Evolutionary conservation across 2,329 filamentous ascomycete species (phyloP).

Genomic region (Grosmannia penicillata): DNA sequence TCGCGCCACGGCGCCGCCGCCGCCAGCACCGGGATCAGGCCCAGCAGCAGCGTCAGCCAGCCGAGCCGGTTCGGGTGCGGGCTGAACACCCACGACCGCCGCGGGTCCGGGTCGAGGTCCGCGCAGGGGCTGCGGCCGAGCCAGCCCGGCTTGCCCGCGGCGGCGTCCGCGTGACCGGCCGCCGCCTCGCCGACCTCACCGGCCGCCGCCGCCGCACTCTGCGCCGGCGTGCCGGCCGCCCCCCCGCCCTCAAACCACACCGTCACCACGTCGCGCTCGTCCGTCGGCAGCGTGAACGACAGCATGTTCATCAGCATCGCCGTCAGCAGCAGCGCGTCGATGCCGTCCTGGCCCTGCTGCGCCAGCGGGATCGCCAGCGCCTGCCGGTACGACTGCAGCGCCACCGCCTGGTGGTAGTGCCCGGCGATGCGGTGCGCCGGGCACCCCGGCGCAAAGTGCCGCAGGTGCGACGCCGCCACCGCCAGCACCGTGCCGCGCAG

Average conservation of each 20-base stretch:
- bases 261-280: constrained; percentile 5
- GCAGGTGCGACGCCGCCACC: constrained; percentile 10
- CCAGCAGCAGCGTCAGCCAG: constrained; percentile 12
- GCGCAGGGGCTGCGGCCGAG: neutral
- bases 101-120: constrained; percentile 8
- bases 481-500: constrained; percentile 10
- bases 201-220: neutral
- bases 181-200: too few species aligned
- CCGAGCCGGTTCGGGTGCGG: constrained; percentile 8
- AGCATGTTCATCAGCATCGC: constrained; percentile 13
- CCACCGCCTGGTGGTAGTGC: constrained; percentile 12
- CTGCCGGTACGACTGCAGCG: constrained; percentile 9
- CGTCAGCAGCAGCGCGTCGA: constrained; percentile 11
- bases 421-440: constrained; percentile 9
- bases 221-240: constrained; percentile 1
- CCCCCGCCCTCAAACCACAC: too few species aligned
- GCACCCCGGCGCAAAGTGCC: constrained; percentile 7
- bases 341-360: constrained; percentile 9
- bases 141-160: neutral
- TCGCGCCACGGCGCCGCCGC: constrained; percentile 9
- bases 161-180: too few species aligned
- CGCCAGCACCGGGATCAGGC: constrained; percentile 10
- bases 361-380: constrained; percentile 9
- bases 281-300: constrained; percentile 11
- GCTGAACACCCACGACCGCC: constrained; percentile 13